Evolutionary conservation across 208 protist species (phyloP).

Genomic region (Novymonas esmeraldas): DNA sequence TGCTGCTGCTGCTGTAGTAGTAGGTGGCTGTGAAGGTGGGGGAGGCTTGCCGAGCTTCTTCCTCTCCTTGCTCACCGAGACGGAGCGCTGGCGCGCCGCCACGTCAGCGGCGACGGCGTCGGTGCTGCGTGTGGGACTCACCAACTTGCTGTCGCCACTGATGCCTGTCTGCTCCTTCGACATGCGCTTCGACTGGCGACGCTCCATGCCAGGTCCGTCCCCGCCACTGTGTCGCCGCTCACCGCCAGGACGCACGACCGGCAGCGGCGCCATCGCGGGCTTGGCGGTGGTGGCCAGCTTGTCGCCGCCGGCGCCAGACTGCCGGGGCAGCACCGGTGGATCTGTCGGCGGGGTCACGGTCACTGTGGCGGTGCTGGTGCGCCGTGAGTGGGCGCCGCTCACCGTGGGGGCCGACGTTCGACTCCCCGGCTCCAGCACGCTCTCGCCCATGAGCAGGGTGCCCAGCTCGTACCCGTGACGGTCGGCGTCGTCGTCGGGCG

Average conservation of each 20-base stretch:
- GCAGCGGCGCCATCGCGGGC: neutral
- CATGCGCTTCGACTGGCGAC: neutral
- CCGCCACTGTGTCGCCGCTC: neutral
- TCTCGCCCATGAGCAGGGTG: slow-evolving; percentile 9
- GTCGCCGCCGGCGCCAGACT: neutral
- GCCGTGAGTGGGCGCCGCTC: neutral
- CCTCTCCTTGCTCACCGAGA: neutral
- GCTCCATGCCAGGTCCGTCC: no score
- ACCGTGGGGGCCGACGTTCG: no score
- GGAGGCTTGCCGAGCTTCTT: no score
- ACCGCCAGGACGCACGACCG: neutral
- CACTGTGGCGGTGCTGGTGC: neutral
- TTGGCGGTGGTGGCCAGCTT: neutral
- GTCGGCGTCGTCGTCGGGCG: slow-evolving; percentile 5
- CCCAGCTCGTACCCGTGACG: neutral
- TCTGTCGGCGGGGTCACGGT: neutral
- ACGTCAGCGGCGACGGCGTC: neutral
- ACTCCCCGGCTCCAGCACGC: neutral
- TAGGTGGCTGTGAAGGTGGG: no score
- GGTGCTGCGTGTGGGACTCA: neutral
- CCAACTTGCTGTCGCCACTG: neutral
- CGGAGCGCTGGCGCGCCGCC: neutral
- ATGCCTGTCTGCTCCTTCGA: no score
- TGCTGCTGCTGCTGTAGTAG: no score
- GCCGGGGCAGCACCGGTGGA: neutral